Conservation (phyloP, 305 asterid species). For the Fraxinus angustifolia region DNA sequence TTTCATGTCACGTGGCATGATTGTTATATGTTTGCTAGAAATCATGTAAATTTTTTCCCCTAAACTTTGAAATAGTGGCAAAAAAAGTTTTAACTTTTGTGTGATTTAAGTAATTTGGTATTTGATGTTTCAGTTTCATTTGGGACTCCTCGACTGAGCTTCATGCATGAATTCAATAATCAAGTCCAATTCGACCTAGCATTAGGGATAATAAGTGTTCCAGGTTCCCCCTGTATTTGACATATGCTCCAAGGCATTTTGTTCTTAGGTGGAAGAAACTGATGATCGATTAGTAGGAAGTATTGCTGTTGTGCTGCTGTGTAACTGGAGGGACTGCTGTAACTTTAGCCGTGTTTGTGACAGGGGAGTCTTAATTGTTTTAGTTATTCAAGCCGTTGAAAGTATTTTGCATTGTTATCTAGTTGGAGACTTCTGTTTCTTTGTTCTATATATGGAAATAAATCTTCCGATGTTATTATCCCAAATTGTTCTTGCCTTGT, state of each 20-base stretch:
- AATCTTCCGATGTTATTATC: background rate
- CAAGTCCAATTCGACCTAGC: background rate
- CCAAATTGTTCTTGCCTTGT: background rate
- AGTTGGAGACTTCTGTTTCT: background rate
- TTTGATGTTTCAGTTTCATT: conserved; percentile 16
- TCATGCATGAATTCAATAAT: conserved; percentile 6
- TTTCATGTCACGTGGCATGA: background rate
- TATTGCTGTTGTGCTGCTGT: conserved; percentile 1
- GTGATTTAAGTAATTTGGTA: background rate
- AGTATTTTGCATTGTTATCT: background rate
- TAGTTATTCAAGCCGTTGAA: background rate
- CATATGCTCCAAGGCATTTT: background rate
- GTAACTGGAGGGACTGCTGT: conserved; percentile 3
- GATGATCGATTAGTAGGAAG: background rate
- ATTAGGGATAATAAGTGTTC: background rate
- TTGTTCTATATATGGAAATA: background rate
- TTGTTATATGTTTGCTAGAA: background rate
- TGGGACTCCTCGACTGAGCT: background rate
- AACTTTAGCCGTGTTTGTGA: background rate
- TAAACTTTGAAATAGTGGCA: background rate
- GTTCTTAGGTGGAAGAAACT: background rate
- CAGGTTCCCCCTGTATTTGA: background rate
- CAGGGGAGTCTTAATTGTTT: background rate
- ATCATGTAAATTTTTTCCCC: background rate
- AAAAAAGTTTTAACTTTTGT: background rate